Evolutionary conservation across 345 rosid species (phyloP), one percentile per base, ranked within the genome.

Genomic region (Trapa bicornis): DNA sequence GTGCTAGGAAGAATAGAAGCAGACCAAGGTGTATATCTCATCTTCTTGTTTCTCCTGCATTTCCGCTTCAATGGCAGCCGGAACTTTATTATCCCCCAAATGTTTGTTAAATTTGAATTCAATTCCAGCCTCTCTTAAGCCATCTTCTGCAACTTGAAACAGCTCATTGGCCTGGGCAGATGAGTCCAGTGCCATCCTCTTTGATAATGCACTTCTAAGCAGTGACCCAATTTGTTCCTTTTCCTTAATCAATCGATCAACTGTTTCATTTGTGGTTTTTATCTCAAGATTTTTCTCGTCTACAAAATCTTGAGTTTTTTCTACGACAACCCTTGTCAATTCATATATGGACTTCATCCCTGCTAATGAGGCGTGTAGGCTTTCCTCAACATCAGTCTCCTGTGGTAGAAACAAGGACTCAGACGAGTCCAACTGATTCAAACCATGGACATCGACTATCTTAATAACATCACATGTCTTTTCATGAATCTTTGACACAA

Each of bases 331-430:
- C 75, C 78, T 78, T n/a, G 82, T 75, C 64, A 95, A 74, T 76
- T 89, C 89, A 14, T 79, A 74, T 62, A 91, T 82, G 53, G 98
- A 95, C 66, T 91, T 97, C 98, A 84, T 83, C 71, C 98, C 99
- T 1, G 97, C 97, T 72, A 89, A 75, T 37, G 89, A 87, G 66
- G 97, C 97, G 52, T 92, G 90, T 35, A 91, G 73, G 67, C 86
- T 91, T 81, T 89, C 99, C 80, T 83, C 98, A 73, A 83, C 67
- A 35, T 86, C 96, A 0, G 85, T 91, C 75, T 86, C 89, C 74
- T 82, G 91, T 9, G 99, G 90, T 60, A 95, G 85, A 76, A 89
- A 91, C 82, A 91, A 67, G 54, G 96, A 91, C 75, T 85, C 99
- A 0, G 97, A 86, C 70, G 86, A 69, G 64, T 86, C 97, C 0